phyloP scores from a whole-genome alignment of 495 filamentous ascomycete genomes.

The Tuber borchii region DNA sequence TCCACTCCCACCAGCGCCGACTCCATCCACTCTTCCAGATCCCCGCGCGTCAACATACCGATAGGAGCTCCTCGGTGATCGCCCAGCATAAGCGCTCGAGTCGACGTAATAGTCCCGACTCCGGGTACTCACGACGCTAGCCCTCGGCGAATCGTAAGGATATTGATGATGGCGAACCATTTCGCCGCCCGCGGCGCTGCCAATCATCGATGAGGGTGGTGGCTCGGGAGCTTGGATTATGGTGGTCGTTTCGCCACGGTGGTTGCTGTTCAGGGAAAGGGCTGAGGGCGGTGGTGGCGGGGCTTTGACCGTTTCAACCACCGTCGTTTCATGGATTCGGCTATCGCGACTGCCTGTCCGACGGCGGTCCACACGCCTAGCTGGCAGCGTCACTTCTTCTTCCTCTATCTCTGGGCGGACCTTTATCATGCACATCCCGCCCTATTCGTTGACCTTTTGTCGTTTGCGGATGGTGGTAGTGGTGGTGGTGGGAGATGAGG shows the following conservation, averaged over 20 bases:
- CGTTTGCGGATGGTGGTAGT: neutral
- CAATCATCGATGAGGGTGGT: conserved; percentile 9
- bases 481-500: neutral
- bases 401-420: conserved; percentile 38
- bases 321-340: conserved; percentile 21
- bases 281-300: conserved; percentile 29
- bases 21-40: conserved; percentile 28
- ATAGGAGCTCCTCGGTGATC: conserved; percentile 29
- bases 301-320: conserved; percentile 30
- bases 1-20: conserved; percentile 9
- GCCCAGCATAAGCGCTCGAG: conserved; percentile 19
- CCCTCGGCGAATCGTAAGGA: conserved; percentile 17
- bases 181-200: neutral
- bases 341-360: conserved; percentile 10
- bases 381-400: conserved; percentile 20
- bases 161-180: neutral
- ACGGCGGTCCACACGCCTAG: conserved; percentile 11
- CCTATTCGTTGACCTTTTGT: neutral
- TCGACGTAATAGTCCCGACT: conserved; percentile 39
- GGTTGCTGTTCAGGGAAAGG: conserved; percentile 7
- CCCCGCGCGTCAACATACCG: conserved; percentile 32
- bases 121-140: conserved; percentile 32
- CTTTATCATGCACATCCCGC: conserved; percentile 39
- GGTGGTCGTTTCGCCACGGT: conserved; percentile 15
- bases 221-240: conserved; percentile 29